phyloP scores from a whole-genome alignment of 306 rosid species.

The Cucurbita pepo region DNA sequence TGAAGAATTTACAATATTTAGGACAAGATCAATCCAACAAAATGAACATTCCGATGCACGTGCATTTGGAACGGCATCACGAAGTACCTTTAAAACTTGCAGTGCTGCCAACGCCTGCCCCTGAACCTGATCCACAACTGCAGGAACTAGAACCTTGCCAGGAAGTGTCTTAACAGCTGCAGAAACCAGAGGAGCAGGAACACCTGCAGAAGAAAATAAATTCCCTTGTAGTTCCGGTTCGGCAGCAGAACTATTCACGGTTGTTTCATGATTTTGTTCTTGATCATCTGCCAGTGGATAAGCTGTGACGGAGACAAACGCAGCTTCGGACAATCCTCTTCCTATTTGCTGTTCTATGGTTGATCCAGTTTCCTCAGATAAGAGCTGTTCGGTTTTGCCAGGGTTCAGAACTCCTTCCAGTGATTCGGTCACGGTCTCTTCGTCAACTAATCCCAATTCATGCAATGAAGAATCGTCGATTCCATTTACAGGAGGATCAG shows the following conservation, averaged over 20 bases:
- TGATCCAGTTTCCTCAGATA: neutral
- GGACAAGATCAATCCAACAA: neutral
- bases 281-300: slow-evolving; percentile 22
- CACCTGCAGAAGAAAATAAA: slow-evolving; percentile 72
- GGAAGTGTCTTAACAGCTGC: slow-evolving; percentile 59
- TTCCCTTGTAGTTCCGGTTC: slow-evolving; percentile 39
- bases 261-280: slow-evolving; percentile 17
- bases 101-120: slow-evolving; percentile 89
- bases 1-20: slow-evolving; percentile 13
- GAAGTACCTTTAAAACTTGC: slow-evolving; percentile 75
- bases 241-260: slow-evolving; percentile 25
- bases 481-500: slow-evolving; percentile 18
- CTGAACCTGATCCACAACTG: slow-evolving; percentile 87
- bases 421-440: slow-evolving; percentile 25
- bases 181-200: slow-evolving; percentile 89
- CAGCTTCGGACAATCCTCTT: slow-evolving; percentile 18
- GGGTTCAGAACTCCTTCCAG: slow-evolving; percentile 19
- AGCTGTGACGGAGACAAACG: slow-evolving; percentile 14
- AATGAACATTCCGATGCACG: neutral
- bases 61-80: neutral
- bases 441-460: slow-evolving; percentile 12
- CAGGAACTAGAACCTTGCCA: slow-evolving; percentile 91
- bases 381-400: neutral
- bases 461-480: slow-evolving; percentile 13
- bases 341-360: slow-evolving; percentile 7